These are phyloP conservation scores for Staphylotrichum tortipilum DNA, from an alignment of 495 filamentous ascomycete genomes.

Conservation along the genomic window DNA sequence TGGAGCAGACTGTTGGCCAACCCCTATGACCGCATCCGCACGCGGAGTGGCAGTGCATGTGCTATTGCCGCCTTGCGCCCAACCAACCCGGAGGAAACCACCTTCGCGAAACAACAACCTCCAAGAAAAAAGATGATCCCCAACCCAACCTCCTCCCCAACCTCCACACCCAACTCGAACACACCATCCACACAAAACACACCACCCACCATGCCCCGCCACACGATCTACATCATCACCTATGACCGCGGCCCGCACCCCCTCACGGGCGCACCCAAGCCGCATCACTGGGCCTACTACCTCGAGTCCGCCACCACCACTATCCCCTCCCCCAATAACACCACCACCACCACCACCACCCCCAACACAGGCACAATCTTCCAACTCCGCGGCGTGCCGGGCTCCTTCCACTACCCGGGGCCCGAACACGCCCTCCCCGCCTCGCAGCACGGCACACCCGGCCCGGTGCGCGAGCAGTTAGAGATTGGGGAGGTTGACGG, in stretches of 20 bases:
- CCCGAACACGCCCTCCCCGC: neutral
- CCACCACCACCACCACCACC: neutral
- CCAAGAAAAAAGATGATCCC: no score
- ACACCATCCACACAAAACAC: no score
- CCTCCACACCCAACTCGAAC: no score
- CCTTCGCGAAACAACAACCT: no score
- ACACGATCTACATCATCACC: neutral
- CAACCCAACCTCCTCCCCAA: no score
- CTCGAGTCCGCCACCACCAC: neutral
- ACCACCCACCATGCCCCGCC: neutral
- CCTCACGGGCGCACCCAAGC: neutral
- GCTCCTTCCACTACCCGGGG: neutral
- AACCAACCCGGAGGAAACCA: no score
- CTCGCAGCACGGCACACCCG: neutral
- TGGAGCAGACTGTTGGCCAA: no score
- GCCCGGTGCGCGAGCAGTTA: neutral
- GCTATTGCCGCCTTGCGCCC: no score
- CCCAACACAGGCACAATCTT: neutral
- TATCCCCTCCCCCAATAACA: no score
- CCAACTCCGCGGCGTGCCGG: constrained; percentile 1
- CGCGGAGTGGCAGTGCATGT: no score
- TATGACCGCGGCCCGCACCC: neutral
- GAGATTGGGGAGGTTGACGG: neutral
- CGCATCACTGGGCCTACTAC: neutral
- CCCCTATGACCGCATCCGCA: no score